These are phyloP conservation scores for Neolentinus lepideus DNA, from an alignment of 1,284 basidiomycete species.

Conservation along the genomic window DNA sequence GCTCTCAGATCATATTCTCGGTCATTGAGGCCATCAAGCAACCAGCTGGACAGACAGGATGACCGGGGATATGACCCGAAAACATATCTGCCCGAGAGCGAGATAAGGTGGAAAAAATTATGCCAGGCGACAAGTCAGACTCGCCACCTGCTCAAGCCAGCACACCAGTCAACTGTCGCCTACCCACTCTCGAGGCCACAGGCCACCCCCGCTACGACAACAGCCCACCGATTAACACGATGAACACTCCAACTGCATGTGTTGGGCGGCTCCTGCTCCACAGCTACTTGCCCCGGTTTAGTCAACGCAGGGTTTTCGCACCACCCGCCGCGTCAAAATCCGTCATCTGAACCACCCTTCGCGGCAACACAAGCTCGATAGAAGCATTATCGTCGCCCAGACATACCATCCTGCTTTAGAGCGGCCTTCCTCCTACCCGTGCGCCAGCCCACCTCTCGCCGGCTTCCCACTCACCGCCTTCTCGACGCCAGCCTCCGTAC, in stretches of 20 bases:
- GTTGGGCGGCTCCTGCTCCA: slow-evolving; percentile 15
- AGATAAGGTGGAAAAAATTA: slow-evolving; percentile 3
- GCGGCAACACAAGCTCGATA: slow-evolving; percentile 6
- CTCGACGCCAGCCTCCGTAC: neutral
- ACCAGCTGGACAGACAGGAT: neutral
- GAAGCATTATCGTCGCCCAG: slow-evolving; percentile 9
- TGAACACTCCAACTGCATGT: slow-evolving; percentile 9
- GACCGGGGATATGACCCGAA: neutral
- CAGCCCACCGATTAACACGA: neutral
- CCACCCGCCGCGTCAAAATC: slow-evolving; percentile 10
- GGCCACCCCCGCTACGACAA: slow-evolving; percentile 1
- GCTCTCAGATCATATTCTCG: neutral
- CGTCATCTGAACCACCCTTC: slow-evolving; percentile 4
- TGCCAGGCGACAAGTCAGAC: neutral
- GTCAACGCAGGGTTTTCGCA: slow-evolving; percentile 13
- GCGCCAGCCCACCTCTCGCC: neutral
- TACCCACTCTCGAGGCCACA: slow-evolving; percentile 2
- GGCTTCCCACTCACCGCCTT: neutral
- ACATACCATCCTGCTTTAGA: slow-evolving; percentile 4
- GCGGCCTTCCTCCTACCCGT: neutral
- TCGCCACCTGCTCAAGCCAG: neutral
- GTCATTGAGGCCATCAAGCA: neutral
- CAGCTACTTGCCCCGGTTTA: slow-evolving; percentile 14
- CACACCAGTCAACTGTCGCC: neutral
- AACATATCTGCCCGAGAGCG: neutral